Base-by-base conservation (phyloP, 1,139 yeast species). In the Debaryomyces sp. region DNA sequence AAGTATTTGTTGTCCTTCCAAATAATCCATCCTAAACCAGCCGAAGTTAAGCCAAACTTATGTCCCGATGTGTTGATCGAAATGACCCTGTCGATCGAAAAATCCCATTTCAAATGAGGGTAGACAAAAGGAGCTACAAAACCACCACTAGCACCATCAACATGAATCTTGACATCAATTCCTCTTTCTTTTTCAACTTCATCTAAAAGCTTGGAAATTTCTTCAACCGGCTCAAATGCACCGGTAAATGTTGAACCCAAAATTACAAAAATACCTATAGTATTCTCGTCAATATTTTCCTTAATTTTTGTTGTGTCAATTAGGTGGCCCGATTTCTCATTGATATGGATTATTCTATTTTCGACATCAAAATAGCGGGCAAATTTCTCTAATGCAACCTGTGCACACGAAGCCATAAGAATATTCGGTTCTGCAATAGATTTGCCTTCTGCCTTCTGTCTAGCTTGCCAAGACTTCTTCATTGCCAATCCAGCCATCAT, bases 311-410 rank as follows among this genome's bases (percentile, higher is more conserved):
- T 58, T 27, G 79, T 67, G 62, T 88, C 92, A 59, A 90, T 75
- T 52, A 86, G 76, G 66, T 86, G 88, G 54, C 85, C 81, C 41
- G 84, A 75, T 43, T 77, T 75, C 45, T 75, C 77, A 29, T 77
- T 73, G 39, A 90, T 88, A 13, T 87, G 85, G 52, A 91, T 78
- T 54, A 89, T 69, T 55, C 96, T 78, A 55, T 88, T 82, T 62
- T 91, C 97, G 45, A 91, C 97, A 59, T 91, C 97, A 68, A 91
- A 91, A 70, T 91, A 91, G 46, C 95, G 77, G 24, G 97, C 97
- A 72, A 91, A 91, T 71, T 91, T 91, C 70, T 91, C 97, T 61
- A 91, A 76, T 0, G 97, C 97, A 43, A 91, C 97, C 68, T 91
- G 97, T 44, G 95, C 96, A 68, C 94, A 89, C 35, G 94, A 77